A percentile compares a stretch with the other conserved stretches of the same genome.
Evolutionary conservation across 805 yeast genomes (phyloP).

Genomic region (Starmerella sirachaensis): DNA sequence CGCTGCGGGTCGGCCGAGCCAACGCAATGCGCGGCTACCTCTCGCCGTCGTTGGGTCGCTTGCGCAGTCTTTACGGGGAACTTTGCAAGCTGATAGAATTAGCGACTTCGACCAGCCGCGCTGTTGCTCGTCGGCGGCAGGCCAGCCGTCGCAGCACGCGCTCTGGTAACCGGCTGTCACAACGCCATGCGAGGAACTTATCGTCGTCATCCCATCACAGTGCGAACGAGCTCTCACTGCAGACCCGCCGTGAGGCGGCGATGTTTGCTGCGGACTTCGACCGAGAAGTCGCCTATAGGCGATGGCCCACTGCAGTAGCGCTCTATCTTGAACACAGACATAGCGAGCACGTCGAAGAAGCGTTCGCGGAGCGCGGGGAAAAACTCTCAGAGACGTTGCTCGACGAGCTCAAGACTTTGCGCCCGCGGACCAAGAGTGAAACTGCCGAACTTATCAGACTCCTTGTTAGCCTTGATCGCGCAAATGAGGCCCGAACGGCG

Average conservation of each 20-base stretch:
- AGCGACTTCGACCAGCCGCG: slow-evolving; percentile 1
- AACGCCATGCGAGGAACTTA: slow-evolving; percentile 2
- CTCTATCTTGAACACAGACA: slow-evolving; percentile 9
- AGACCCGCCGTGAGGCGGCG: slow-evolving; percentile 43
- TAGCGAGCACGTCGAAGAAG: slow-evolving; percentile 5
- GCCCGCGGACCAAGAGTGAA: slow-evolving; percentile 6
- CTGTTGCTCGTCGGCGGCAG: neutral
- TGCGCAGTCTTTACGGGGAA: slow-evolving; percentile 13
- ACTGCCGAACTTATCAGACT: slow-evolving; percentile 25
- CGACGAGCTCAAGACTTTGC: slow-evolving; percentile 9
- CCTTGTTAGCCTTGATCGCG: slow-evolving; percentile 34
- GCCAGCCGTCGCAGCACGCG: slow-evolving; percentile 6
- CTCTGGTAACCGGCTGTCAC: too few relatives aligned
- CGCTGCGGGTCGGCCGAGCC: slow-evolving; percentile 38
- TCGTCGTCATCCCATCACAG: slow-evolving; percentile 9
- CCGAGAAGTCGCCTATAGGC: slow-evolving; percentile 49
- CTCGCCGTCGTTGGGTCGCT: slow-evolving; percentile 14
- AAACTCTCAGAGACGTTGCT: slow-evolving; percentile 10
- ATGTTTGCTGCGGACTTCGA: slow-evolving; percentile 59
- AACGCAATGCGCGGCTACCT: slow-evolving; percentile 30
- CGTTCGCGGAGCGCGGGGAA: slow-evolving; percentile 13
- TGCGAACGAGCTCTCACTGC: slow-evolving; percentile 37
- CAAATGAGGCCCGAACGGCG: slow-evolving; percentile 38
- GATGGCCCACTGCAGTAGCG: slow-evolving; percentile 37
- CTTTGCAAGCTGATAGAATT: slow-evolving; percentile 16